Conservation (phyloP, 148 eudicot species). For the Diospyros lotus region DNA sequence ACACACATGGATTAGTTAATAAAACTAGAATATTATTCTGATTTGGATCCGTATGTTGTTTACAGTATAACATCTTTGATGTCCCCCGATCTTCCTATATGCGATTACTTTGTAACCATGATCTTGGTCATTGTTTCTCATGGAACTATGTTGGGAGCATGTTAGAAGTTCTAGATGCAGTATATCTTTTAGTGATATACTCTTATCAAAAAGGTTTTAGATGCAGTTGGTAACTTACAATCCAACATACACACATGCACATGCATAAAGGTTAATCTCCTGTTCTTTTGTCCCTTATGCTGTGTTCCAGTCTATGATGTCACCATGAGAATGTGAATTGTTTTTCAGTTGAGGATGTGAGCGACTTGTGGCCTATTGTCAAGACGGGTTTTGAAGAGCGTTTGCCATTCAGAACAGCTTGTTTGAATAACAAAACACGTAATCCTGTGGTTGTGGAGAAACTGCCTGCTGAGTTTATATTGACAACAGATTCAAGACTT, state of each 20-base stretch:
- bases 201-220: neutral
- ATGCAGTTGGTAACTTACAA: neutral
- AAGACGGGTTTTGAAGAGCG: constrained; percentile 67
- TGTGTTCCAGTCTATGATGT: constrained; percentile 5
- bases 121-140: constrained; percentile 4
- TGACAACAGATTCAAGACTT: constrained; percentile 91
- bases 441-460: constrained; percentile 77
- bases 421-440: constrained; percentile 82
- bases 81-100: neutral
- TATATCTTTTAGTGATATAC: neutral
- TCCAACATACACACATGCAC: neutral
- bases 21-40: neutral
- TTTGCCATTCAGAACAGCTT: constrained; percentile 70
- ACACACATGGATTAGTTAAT: neutral
- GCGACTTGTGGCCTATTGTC: constrained; percentile 84
- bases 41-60: neutral
- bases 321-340: constrained; percentile 8
- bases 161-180: too few species aligned
- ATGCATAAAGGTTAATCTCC: neutral
- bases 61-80: neutral
- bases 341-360: constrained; percentile 90
- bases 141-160: neutral
- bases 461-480: constrained; percentile 72
- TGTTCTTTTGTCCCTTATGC: neutral
- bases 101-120: neutral